Conservation (phyloP, 441 rosid genomes). For the Pelargonium australe region DNA sequence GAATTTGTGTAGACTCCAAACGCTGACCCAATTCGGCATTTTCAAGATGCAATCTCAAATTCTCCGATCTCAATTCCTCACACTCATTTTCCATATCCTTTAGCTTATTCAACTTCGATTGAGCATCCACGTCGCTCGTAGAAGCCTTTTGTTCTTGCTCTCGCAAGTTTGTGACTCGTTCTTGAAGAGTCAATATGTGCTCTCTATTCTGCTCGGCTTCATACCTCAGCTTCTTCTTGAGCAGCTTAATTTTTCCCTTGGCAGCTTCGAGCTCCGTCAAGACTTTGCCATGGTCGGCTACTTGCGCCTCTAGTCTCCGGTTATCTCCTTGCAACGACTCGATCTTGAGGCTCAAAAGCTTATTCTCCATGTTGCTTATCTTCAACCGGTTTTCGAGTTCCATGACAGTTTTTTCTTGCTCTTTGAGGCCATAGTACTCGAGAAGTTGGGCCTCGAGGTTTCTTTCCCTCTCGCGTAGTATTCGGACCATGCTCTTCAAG, state of each 20-base stretch:
- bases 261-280: constrained; percentile 52
- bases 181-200: constrained; percentile 55
- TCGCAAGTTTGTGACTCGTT: constrained; percentile 52
- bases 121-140: constrained; percentile 28
- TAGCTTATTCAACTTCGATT: constrained; percentile 43
- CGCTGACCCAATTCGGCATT: constrained; percentile 42
- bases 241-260: constrained; percentile 42
- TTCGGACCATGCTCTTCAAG: constrained; percentile 44
- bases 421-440: constrained; percentile 77
- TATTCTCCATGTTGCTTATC: constrained; percentile 61
- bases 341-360: constrained; percentile 56
- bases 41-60: constrained; percentile 50
- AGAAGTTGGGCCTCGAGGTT: constrained; percentile 63
- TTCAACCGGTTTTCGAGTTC: constrained; percentile 77
- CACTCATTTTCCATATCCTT: constrained; percentile 53
- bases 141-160: constrained; percentile 45
- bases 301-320: constrained; percentile 49
- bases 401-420: constrained; percentile 56
- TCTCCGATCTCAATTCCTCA: constrained; percentile 54
- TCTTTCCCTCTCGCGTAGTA: constrained; percentile 63
- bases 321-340: constrained; percentile 67
- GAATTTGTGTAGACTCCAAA: neutral
- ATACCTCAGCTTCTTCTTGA: constrained; percentile 56
- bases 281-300: constrained; percentile 43
- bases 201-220: constrained; percentile 65